Conservation (phyloP, 345 rosid genomes). For the Citrus maxima region DNA sequence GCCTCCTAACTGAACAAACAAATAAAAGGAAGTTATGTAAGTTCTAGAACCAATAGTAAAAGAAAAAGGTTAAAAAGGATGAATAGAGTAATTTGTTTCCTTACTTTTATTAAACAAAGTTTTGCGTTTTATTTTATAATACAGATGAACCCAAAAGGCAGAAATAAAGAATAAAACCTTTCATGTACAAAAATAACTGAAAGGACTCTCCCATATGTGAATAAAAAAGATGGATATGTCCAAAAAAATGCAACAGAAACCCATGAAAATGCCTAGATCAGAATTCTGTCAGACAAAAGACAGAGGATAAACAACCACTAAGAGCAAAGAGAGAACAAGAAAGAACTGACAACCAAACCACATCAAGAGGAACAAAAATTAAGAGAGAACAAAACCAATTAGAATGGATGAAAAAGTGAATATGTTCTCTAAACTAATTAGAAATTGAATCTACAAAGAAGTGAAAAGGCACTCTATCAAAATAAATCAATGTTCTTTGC, state of each 20-base stretch:
- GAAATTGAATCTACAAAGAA: background rate
- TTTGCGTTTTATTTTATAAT: no score
- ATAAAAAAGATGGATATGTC: no score
- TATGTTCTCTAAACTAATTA: background rate
- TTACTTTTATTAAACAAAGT: no score
- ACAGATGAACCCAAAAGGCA: no score
- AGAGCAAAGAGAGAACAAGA: background rate
- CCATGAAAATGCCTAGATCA: background rate
- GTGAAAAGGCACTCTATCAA: background rate
- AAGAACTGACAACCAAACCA: background rate
- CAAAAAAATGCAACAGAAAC: background rate
- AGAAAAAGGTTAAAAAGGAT: background rate
- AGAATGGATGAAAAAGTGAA: background rate
- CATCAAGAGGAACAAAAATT: background rate
- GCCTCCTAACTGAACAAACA: constrained; percentile 57
- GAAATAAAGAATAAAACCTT: no score
- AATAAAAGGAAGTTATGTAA: background rate
- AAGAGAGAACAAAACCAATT: background rate
- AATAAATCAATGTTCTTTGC: background rate
- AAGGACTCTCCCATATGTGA: no score
- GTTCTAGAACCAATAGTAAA: background rate
- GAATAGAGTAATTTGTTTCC: background rate
- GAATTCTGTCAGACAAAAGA: background rate
- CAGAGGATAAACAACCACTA: background rate
- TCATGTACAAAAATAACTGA: no score